Evolutionary conservation across 768 basidiomycete species (phyloP), one percentile per base, ranked within the genome.

Genomic region (Pisolithus orientalis): DNA sequence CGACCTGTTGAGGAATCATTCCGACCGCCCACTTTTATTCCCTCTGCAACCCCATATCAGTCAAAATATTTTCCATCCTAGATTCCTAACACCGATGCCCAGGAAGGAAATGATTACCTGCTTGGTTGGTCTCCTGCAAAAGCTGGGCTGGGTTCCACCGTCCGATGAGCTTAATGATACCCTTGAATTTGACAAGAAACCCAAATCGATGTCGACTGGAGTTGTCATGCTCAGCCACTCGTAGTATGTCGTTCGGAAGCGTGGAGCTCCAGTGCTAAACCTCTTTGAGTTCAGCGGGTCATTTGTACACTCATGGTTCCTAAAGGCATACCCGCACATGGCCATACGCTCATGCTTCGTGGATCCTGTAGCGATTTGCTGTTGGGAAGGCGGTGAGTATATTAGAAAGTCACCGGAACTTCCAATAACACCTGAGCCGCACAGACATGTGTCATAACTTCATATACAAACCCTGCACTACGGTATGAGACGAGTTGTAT

Each of bases 361-460:
- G 31, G 94, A 98, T 62, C 92, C 94, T 8, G 86, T 89, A 28
- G 81, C 86, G 0, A 91, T 94, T 67, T 94, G 91, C 66, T 82
- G 87, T 6, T 97, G 93, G 93, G 94, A 96, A 78, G 93, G 92
- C 54, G 87, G 88, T 87, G 59, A 53, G 80, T 75, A 8, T 32
- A 40, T 43, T 52, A 13, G 25, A 34, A 17, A 11, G 5, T 4
- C n/a, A 10, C 37, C 31, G 25, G 29, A 21, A 50, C 25, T 38
- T 5, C 29, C 49, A 50, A 45, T 55, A 40, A 16, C 39, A 39
- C 21, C 13, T 25, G 14, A 38, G 5, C 51, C 50, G 43, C 27
- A 21, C 59, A 87, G 91, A 93, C 67, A 82, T 94, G 27, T 94
- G 93, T 65, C 89, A 87, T 71, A 93, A 92, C 63, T 95, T 95